phyloP scores from a whole-genome alignment of 1,284 basidiomycete species.

The Leucoagaricus sp. region DNA sequence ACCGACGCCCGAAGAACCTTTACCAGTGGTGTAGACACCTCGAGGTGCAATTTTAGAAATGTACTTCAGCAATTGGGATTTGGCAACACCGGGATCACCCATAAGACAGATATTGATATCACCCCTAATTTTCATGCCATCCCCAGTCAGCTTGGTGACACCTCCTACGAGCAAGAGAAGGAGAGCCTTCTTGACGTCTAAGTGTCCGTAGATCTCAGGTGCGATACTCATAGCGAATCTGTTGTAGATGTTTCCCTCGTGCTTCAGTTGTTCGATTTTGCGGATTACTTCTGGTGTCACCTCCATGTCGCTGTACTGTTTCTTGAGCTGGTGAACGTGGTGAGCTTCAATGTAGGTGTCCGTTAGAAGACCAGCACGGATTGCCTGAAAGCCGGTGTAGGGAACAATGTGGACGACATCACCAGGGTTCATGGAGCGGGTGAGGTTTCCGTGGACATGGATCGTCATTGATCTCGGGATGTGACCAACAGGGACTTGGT shows the following conservation, averaged over 20 bases:
- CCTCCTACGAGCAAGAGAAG: constrained; percentile 93
- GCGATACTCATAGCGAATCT: constrained; percentile 89
- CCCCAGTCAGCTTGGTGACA: constrained; percentile 91
- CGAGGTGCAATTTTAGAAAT: constrained; percentile 98
- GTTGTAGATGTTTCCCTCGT: constrained; percentile 82
- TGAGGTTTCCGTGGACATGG: constrained; percentile 89
- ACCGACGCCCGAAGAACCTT: constrained; percentile 98
- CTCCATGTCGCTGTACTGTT: constrained; percentile 96
- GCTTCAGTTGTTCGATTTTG: constrained; percentile 70
- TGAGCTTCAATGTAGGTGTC: constrained; percentile 97
- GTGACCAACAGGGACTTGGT: constrained; percentile 99
- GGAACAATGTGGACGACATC: constrained; percentile 89
- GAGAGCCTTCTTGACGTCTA: constrained; percentile 98
- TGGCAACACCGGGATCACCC: constrained; percentile 99
- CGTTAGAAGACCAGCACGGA: constrained; percentile 91
- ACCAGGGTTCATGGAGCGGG: constrained; percentile 92
- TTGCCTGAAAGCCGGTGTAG: constrained; percentile 53
- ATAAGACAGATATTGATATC: constrained; percentile 98
- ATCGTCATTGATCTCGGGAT: constrained; percentile 98
- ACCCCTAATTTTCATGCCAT: constrained; percentile 99
- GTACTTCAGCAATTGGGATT: constrained; percentile 97
- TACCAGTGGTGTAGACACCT: constrained; percentile 97
- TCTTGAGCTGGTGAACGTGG: constrained; percentile 92
- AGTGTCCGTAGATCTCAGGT: constrained; percentile 98
- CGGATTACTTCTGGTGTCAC: constrained; percentile 83